Conservation (phyloP, 2,329 filamentous ascomycete species). For the Cercospora sp. region DNA sequence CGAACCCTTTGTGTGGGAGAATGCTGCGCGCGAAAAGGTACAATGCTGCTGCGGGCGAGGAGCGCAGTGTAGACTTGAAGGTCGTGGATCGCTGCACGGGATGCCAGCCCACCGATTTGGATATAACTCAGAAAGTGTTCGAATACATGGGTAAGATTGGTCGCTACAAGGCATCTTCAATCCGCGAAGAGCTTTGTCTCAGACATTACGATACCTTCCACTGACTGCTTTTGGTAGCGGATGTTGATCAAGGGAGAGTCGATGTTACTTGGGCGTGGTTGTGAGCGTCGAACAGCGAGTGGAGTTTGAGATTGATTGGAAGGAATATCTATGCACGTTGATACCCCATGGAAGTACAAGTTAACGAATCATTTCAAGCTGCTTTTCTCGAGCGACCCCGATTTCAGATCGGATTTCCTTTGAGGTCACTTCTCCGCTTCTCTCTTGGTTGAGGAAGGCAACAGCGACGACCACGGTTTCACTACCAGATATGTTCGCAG, state of each 20-base stretch:
- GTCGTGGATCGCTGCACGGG: conserved; percentile 60
- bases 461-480: no score
- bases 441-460: no score
- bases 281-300: not conserved
- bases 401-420: not conserved
- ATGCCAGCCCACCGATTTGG: conserved; percentile 51
- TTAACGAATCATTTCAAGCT: not conserved
- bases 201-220: no score
- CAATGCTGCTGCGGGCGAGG: conserved; percentile 32
- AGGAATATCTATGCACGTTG: not conserved
- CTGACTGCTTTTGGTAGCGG: no score
- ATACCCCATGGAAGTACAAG: not conserved
- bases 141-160: no score
- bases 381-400: not conserved
- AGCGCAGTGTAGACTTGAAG: conserved; percentile 58
- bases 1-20: conserved; percentile 66
- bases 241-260: conserved; percentile 34
- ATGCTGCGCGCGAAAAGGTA: conserved; percentile 60
- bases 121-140: conserved; percentile 53
- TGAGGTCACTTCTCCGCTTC: not conserved
- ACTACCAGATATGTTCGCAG: no score
- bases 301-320: not conserved
- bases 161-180: no score
- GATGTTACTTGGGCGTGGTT: conserved; percentile 39
- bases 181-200: no score